Percentiles rank a stretch among this genome's conserved stretches.
Evolutionary conservation across 345 rosid species (phyloP).

Genomic region (Salix dunnii): DNA sequence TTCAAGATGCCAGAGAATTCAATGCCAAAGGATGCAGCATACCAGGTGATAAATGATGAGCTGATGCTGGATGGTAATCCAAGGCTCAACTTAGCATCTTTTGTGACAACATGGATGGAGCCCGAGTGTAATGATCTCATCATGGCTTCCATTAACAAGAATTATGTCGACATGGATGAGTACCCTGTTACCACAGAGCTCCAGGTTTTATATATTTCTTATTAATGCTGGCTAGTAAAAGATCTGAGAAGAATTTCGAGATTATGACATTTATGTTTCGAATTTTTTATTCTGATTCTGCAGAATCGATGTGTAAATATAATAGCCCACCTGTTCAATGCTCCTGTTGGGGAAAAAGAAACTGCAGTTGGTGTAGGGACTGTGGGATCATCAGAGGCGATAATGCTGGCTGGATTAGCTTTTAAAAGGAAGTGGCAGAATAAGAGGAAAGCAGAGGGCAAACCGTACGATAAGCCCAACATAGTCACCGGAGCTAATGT

Average conservation of each 20-base stretch:
- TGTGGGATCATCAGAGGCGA: constrained; percentile 20
- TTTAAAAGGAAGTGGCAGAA: constrained; percentile 17
- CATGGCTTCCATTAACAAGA: constrained; percentile 9
- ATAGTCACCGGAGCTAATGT: constrained; percentile 15
- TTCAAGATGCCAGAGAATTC: constrained; percentile 13
- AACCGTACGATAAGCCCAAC: no score
- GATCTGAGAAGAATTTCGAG: no score
- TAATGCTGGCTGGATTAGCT: constrained; percentile 23
- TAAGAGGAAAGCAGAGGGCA: constrained; percentile 3
- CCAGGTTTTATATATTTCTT: constrained; percentile 4
- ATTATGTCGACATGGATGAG: no score
- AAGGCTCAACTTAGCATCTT: constrained; percentile 21
- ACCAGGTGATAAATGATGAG: constrained; percentile 11
- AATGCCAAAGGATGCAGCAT: constrained; percentile 15
- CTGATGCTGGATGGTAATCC: constrained; percentile 19
- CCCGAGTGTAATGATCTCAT: constrained; percentile 12
- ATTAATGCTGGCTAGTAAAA: no score
- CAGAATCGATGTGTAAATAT: constrained; percentile 23
- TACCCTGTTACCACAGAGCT: constrained; percentile 17
- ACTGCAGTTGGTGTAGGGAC: constrained; percentile 15
- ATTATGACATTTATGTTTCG: no score
- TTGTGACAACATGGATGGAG: constrained; percentile 15
- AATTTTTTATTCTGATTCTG: not conserved
- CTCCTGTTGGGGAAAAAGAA: constrained; percentile 16
- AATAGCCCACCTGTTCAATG: constrained; percentile 18